Evolutionary conservation across 2,329 filamentous ascomycete genomes (phyloP), one percentile per base, ranked within the genome.

Genomic region (Diaporthe citrichinensis): DNA sequence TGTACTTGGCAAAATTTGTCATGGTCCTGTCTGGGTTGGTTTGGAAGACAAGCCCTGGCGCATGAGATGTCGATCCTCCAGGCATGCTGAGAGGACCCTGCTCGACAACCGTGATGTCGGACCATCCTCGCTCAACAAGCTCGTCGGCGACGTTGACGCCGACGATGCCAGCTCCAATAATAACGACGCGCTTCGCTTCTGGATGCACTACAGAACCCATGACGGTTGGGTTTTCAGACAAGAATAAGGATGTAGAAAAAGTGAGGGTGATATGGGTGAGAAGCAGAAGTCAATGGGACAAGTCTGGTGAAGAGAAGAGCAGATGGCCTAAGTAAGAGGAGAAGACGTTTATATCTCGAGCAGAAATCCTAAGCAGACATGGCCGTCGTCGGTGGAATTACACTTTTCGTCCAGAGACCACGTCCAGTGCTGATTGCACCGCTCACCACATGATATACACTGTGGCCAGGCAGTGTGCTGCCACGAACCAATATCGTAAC

Each of bases 41-140:
- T 80, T 93, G 91, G 78, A 92, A 93, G 0, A 93, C 91, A 4
- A 93, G 85, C 0, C 91, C 91, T 0, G 91, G 91, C 6, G 91
- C 91, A 77, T 93, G 91, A 9, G 91, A 92, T 9, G 91, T 92
- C 39, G 91, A 93, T 59, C 91, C 91, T 36, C 91, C 91, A 0
- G 91, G 91, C 87, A 92, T 89, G 75, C 86, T 83, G 77, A 93
- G 81, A 3, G 91, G 91, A 0, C 91, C 91, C 81, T 93, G 91
- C 78, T 93, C 91, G 77, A 93, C 83, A 68, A 93, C 91, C 25
- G 91, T 92, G 81, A 93, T 91, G 81, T 92, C 83, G 72, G 81
- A 87, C 90, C 91, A 93, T 84, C 91, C 91, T 79, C 90, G 87
- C 34, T 86, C 85, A 78, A 91, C 86, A 79, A 93, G 87, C 85